Conservation (phyloP, 2,329 filamentous ascomycete species). For the Cladosporium halotolerans region DNA sequence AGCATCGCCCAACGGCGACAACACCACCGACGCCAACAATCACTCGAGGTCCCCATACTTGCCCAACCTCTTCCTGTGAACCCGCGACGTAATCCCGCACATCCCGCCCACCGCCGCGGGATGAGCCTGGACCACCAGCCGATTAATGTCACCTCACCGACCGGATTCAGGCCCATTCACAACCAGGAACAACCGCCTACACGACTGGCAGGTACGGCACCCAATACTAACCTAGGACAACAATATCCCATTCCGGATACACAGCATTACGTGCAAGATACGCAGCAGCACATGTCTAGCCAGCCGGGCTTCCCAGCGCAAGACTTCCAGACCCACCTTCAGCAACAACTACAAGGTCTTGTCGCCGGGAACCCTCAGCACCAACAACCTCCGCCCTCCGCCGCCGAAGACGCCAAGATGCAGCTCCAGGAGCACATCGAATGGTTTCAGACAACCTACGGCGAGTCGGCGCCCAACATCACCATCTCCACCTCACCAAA, state of each 20-base stretch:
- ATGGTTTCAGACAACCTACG: constrained; percentile 15
- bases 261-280: constrained; percentile 82
- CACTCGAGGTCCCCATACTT: constrained; percentile 71
- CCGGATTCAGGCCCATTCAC: constrained; percentile 48
- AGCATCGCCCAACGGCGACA: constrained; percentile 68
- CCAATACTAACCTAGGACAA: constrained; percentile 51
- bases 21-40: constrained; percentile 81
- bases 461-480: constrained; percentile 13
- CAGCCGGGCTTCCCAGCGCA: constrained; percentile 58
- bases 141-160: constrained; percentile 18
- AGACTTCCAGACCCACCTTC: constrained; percentile 39
- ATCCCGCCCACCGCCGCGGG: constrained; percentile 65
- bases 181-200: constrained; percentile 39
- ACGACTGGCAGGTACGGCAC: constrained; percentile 20
- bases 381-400: constrained; percentile 20
- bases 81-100: constrained; percentile 44
- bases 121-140: constrained; percentile 69
- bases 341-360: constrained; percentile 46
- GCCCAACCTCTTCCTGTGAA: constrained; percentile 53
- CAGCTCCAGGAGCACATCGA: constrained; percentile 22
- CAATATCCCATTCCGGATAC: constrained; percentile 53
- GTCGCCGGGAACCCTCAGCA: constrained; percentile 20
- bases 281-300: constrained; percentile 80
- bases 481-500: constrained; percentile 11
- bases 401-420: constrained; percentile 24